phyloP scores from a whole-genome alignment of 352 stramenopile genomes.

The Phytophthora pinifolia region DNA sequence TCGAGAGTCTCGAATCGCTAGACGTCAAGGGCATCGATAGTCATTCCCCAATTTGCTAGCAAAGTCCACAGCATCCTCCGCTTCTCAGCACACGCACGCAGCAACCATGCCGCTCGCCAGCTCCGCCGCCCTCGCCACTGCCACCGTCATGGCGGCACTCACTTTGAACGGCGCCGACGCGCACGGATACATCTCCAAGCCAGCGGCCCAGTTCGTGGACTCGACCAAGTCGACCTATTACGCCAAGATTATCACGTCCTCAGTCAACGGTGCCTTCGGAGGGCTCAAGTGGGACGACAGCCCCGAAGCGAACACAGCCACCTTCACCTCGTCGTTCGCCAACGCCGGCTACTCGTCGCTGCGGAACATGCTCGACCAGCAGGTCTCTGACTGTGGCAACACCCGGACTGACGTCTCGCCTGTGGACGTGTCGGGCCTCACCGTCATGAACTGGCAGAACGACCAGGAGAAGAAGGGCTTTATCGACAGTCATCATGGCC shows the following conservation, averaged over 20 bases:
- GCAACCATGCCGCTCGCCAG: conserved; percentile 16
- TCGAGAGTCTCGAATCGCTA: not conserved
- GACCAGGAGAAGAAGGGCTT: conserved; percentile 48
- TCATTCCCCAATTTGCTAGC: conserved; percentile 29
- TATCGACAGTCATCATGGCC: conserved; percentile 51
- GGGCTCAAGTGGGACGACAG: conserved; percentile 62
- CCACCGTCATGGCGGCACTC: conserved; percentile 4
- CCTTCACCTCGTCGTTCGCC: conserved; percentile 43
- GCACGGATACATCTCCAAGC: conserved; percentile 56
- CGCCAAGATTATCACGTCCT: conserved; percentile 38
- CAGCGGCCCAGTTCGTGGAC: conserved; percentile 39
- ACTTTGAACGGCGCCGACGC: conserved; percentile 26
- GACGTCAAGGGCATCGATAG: conserved; percentile 1
- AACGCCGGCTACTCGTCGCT: conserved; percentile 47
- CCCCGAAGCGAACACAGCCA: conserved; percentile 41
- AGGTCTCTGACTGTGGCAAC: conserved; percentile 43
- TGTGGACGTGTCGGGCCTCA: conserved; percentile 44
- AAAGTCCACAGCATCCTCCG: not conserved
- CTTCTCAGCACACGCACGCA: not conserved
- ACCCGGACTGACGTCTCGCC: conserved; percentile 34
- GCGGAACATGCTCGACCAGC: conserved; percentile 40
- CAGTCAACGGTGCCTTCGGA: conserved; percentile 39
- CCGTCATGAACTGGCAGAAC: conserved; percentile 49
- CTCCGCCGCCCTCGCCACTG: conserved; percentile 4
- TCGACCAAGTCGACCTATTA: conserved; percentile 35